Percentiles rank a stretch among this genome's conserved stretches.
Conservation (phyloP, 192 early-diverging fungal species). For the Funneliformis mosseae region DNA sequence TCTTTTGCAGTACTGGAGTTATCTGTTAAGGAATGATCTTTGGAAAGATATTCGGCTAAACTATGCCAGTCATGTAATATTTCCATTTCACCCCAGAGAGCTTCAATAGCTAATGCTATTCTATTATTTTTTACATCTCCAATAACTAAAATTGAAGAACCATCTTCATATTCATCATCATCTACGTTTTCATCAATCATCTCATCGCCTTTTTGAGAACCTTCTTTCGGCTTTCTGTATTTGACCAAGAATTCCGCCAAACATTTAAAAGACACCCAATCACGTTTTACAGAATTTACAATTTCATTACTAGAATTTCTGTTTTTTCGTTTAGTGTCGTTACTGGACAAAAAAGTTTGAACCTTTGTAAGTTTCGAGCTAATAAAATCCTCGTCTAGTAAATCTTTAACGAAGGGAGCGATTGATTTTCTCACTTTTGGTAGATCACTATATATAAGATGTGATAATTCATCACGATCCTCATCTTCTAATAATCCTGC, state of each 20-base stretch:
- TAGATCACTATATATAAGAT: slow-evolving; percentile 74
- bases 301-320: slow-evolving; percentile 19
- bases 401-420: slow-evolving; percentile 59
- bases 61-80: slow-evolving; percentile 51
- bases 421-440: slow-evolving; percentile 65
- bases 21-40: slow-evolving; percentile 37
- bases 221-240: slow-evolving; percentile 33
- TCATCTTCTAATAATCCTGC: slow-evolving; percentile 63
- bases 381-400: slow-evolving; percentile 48
- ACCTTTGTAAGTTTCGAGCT: slow-evolving; percentile 34
- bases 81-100: slow-evolving; percentile 44
- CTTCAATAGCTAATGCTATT: slow-evolving; percentile 44
- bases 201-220: slow-evolving; percentile 10
- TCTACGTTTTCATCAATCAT: not conserved
- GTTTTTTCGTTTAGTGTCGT: slow-evolving; percentile 10
- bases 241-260: slow-evolving; percentile 49
- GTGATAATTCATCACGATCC: slow-evolving; percentile 61
- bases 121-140: slow-evolving; percentile 46
- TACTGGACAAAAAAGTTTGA: slow-evolving; percentile 24
- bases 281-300: slow-evolving; percentile 32
- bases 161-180: slow-evolving; percentile 18
- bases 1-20: not conserved
- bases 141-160: slow-evolving; percentile 28
- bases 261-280: slow-evolving; percentile 52
- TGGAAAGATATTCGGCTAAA: slow-evolving; percentile 52